Base-by-base conservation (phyloP, 495 filamentous ascomycete species). In the Podospora australis region DNA sequence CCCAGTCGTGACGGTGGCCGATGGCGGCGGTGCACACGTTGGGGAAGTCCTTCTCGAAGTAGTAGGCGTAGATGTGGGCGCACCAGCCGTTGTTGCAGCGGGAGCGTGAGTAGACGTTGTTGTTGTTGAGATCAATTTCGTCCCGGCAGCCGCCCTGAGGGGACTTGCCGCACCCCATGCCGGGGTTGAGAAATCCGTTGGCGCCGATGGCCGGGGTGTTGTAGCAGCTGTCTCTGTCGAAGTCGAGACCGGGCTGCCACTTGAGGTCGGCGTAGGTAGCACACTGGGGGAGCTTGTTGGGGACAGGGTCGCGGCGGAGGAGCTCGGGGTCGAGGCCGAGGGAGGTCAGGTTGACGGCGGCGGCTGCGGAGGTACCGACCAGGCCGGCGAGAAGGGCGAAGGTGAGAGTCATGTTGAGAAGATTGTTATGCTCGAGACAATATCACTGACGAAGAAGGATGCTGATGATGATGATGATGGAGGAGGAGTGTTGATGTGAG, bases 31-130 rank as follows among this genome's bases (percentile, higher is more conserved):
- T 20, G n/a, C n/a, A n/a, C n/a, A n/a, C n/a, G n/a, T n/a, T n/a
- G n/a, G n/a, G n/a, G n/a, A n/a, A n/a, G 38, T 40, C 38, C 17
- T 40, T 40, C 20, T 40, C 38, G 13, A 40, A 40, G 38, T 40
- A 40, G 17, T 40, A 40, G 2, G 17, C 38, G 17, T 40, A 40
- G 17, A 40, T 14, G 20, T 40, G 23, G 38, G 38, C 38, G 38
- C 38, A 40, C 38, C 38, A 40, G 20, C 23, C 20, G 38, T 40
- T 16, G 38, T 40, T 40, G 38, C 38, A 40, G 38, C 38, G 38
- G 6, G 6, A 13, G 17, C 38, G 38, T 11, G 23, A 16, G 38
- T 40, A 40, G 38, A 20, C 20, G 4, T 40, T 16, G 38, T 16
- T 21, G 38, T 13, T 16, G 20, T 16, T 8, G 38, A 40, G 38